Evolutionary conservation across 805 yeast species (phyloP).

Genomic region (Komagataella kurtzmanii): DNA sequence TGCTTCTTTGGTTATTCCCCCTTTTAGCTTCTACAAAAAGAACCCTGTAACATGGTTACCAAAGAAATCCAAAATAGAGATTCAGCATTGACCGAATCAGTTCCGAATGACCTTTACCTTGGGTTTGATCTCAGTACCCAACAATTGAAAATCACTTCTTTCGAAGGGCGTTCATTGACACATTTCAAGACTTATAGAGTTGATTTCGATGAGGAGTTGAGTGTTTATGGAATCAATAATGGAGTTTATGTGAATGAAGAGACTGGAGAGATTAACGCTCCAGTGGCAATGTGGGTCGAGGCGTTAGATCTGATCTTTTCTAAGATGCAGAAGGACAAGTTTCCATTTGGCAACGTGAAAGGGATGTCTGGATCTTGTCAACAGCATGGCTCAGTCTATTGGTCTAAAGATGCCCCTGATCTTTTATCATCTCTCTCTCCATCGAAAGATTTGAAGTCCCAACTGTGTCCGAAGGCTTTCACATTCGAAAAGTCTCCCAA

Average conservation of each 20-base stretch:
- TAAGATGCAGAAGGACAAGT: slow-evolving; percentile 31
- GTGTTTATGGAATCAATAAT: slow-evolving; percentile 49
- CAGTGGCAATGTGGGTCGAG: slow-evolving; percentile 85
- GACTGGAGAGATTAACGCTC: slow-evolving; percentile 55
- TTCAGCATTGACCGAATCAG: slow-evolving; percentile 5
- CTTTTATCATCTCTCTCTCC: slow-evolving; percentile 24
- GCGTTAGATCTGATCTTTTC: slow-evolving; percentile 56
- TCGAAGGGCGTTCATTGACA: slow-evolving; percentile 26
- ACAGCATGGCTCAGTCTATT: slow-evolving; percentile 84
- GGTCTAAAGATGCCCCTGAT: slow-evolving; percentile 38
- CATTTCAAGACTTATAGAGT: slow-evolving; percentile 47
- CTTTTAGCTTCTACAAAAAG: slow-evolving; percentile 42
- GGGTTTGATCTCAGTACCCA: slow-evolving; percentile 89
- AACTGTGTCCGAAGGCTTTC: slow-evolving; percentile 37
- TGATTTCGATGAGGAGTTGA: slow-evolving; percentile 57
- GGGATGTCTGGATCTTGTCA: slow-evolving; percentile 82
- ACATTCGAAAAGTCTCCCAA: slow-evolving; percentile 64
- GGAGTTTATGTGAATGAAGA: slow-evolving; percentile 52
- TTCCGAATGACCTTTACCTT: slow-evolving; percentile 22
- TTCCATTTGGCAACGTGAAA: slow-evolving; percentile 45
- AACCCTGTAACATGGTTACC: slow-evolving; percentile 35
- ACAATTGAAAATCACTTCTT: slow-evolving; percentile 65
- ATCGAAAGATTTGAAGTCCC: slow-evolving; percentile 25
- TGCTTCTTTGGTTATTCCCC: slow-evolving; percentile 33
- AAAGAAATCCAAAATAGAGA: slow-evolving; percentile 7